A percentile compares a stretch with the other conserved stretches of the same genome.
These are phyloP conservation scores for Citrus sp. DNA, from an alignment of 345 rosid species.

Conservation along the genomic window DNA sequence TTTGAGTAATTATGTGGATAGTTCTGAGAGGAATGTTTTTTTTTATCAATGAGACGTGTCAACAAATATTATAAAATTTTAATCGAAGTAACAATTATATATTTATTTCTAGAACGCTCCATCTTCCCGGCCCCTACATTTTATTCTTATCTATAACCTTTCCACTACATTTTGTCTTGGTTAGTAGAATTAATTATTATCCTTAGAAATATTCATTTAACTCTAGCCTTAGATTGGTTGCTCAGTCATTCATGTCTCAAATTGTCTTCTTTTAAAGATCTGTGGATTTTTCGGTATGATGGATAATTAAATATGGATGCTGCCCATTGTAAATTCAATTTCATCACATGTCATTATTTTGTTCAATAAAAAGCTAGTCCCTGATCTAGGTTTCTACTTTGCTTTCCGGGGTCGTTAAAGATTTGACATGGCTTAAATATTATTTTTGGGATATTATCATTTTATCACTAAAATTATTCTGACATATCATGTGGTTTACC, in stretches of 20 bases:
- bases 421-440: background rate
- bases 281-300: background rate
- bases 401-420: too few relatives aligned
- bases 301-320: background rate
- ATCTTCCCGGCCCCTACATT: background rate
- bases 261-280: background rate
- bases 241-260: background rate
- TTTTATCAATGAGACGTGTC: background rate
- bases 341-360: background rate
- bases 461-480: too few relatives aligned
- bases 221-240: background rate
- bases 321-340: background rate
- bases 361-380: background rate
- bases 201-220: background rate
- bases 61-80: background rate
- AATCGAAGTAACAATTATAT: background rate
- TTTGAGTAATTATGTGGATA: too few relatives aligned
- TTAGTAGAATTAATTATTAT: background rate
- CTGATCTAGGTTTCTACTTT: background rate
- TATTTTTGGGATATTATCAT: too few relatives aligned
- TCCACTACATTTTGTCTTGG: background rate
- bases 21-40: too few relatives aligned
- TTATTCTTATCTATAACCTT: background rate
- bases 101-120: background rate
- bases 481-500: too few relatives aligned